These are phyloP conservation scores for Arctium lappa DNA, from an alignment of 129 eudicot species.

Conservation along the genomic window DNA sequence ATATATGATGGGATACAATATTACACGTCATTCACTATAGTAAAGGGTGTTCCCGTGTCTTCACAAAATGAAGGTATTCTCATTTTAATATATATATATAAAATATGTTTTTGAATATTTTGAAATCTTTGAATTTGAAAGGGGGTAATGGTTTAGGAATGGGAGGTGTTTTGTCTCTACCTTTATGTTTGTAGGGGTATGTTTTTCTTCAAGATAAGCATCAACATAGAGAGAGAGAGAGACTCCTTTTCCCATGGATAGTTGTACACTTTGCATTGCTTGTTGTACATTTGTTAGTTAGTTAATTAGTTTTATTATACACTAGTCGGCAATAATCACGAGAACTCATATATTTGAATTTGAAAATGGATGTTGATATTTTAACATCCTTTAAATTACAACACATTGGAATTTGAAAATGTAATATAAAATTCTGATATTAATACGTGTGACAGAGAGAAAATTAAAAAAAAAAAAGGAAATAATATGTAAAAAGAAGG, in stretches of 20 bases:
- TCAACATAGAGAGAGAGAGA: neutral
- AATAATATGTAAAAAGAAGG: neutral
- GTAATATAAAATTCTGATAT: neutral
- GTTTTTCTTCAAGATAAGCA: neutral
- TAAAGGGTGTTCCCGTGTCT: no score
- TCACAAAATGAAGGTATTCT: no score
- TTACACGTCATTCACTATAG: no score
- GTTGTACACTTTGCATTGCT: conserved; percentile 10
- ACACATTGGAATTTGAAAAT: neutral
- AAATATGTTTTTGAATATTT: no score
- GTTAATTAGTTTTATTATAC: neutral
- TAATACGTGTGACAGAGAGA: neutral
- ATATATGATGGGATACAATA: no score
- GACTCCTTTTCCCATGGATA: neutral
- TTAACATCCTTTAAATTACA: neutral
- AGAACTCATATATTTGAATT: neutral
- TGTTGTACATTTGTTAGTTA: conserved; percentile 2
- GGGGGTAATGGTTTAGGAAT: neutral
- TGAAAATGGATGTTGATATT: neutral
- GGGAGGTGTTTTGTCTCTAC: neutral
- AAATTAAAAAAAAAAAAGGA: neutral
- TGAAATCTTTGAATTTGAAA: neutral
- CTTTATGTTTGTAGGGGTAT: neutral
- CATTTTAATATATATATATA: no score
- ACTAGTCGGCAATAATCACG: no score